Base-by-base conservation (phyloP, 371 early-diverging fungal genomes). In the Saksenaea vasiformis region DNA sequence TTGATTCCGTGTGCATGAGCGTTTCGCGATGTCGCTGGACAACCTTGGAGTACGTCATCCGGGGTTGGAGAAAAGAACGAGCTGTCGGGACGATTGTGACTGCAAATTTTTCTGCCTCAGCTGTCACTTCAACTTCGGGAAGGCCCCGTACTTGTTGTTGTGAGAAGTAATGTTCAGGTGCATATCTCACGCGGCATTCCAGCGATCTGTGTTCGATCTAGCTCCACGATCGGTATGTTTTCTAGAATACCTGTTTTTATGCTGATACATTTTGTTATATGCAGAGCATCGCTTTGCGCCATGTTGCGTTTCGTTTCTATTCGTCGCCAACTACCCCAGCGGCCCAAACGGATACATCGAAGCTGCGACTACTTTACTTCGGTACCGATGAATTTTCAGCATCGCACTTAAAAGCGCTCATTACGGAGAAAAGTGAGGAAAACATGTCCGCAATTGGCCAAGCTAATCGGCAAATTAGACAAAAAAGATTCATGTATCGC, bases 341-440 rank as follows among this genome's bases (percentile, higher is more conserved):
- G n/a, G n/a, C n/a, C n/a, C n/a, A n/a, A n/a, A 39, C 3, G n/a
- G 39, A 47, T 22, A 47, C 51, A 22, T 11, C 51, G 3, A 72
- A 72, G 55, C 47, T 71, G 3, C 66, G 68, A 0, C 70, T 94
- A 1, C 74, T 94, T 36, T 95, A 93, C 74, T 94, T 94, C 75
- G 96, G 96, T 1, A 88, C 91, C 13, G 93, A 93, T 61, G 84
- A 87, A 35, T 95, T 95, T 71, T 91, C 93, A 0, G 81, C 87
- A 1, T 70, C 71, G 5, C 90, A 88, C 64, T 76, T 93, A 43
- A 77, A 85, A 31, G 74, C 85, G 1, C 74, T 94, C 9, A 71
- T 87, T 27, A 62, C 72, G 2, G 85, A 84, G 54, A 76, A 80
- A 69, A 58, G 84, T 77, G 78, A 58, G 54, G 54, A 5, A 54